Base-by-base conservation (phyloP, 805 yeast genomes). In the Ogataea dorogensis region DNA sequence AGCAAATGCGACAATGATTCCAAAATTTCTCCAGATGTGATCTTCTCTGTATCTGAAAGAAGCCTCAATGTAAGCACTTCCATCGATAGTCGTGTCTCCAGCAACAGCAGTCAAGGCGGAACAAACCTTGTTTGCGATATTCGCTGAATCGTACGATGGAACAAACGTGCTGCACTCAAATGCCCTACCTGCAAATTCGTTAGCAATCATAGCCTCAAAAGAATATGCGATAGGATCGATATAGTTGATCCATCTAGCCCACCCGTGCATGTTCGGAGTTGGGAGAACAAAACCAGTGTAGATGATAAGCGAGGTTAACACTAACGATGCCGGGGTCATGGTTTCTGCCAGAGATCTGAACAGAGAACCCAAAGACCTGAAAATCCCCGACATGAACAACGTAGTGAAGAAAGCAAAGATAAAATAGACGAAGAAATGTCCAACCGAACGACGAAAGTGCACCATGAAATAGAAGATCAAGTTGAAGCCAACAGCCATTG, bases 21-120 rank as follows among this genome's bases (percentile, higher is more conserved):
- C 95, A 43, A 78, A 70, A 55, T 85, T 81, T 62, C 93, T 74
- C 94, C 95, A 86, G 28, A 73, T 71, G 56, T 85, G 83, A n/a
- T 58, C 43, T 50, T 69, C 70, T 28, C 51, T 57, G 64, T 79
- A 85, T 21, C 53, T 50, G 56, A 54, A 84, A n/a, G 77, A 55
- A 7, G 47, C 88, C 13, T 52, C 50, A 22, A 78, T 38, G 49
- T 75, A 79, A n/a, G 51, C 54, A 41, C 71, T 73, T 52, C 86
- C 86, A 44, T 53, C 53, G 20, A 79, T 81, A 37, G 54, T 53
- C n/a, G 52, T 39, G 7, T 67, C 24, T 21, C 53, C 58, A 9
- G 39, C 31, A 25, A 48, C 60, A 8, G 82, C 65, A 44, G 82
- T 83, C 16, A 65, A 65, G 28, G 70, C 58, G 33, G 71, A 60